Base-by-base conservation (phyloP, 306 rosid genomes). In the Prunus persica region DNA sequence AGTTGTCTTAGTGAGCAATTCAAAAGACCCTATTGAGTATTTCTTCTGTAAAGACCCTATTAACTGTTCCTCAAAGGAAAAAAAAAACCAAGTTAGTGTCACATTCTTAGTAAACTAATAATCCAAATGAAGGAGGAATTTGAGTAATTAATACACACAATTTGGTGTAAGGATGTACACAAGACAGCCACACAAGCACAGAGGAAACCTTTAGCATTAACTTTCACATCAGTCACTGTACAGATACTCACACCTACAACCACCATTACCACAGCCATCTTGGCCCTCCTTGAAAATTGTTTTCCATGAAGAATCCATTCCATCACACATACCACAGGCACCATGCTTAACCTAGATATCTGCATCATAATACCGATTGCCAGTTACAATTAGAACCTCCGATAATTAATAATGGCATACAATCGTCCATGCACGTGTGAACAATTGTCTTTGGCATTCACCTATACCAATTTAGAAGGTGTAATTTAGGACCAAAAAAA, bases 271-370 rank as follows among this genome's bases (percentile, higher is more conserved):
- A 67, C 81, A 1, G 81, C 82, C 78, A 82, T 73, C 67, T 86
- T 82, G 19, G 80, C 89, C 80, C 83, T 75, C 51, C 62, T 82
- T 65, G 89, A 78, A 67, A 64, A 80, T 13, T 80, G 83, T 46
- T 82, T 82, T 43, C 84, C 82, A 71, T 67, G 84, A 61, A 82
- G 82, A 66, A 86, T 82, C 89, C 87, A 77, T 61, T 86, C 89
- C 85, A 86, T 74, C 18, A 80, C 75, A 74, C 86, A 80, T 41
- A 82, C 83, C 57, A 86, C 85, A 3, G 75, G 83, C 57, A 82
- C 80, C 87, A 85, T 51, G 84, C 86, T 85, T 32, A 85, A 64
- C 65, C 79, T 85, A 27, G 86, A 85, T 67, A 85, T 85, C 88
- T 85, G 52, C 80, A 61, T 34, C 50, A 50, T 56, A 77, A 14